Evolutionary conservation across 2,329 filamentous ascomycete genomes (phyloP).

Genomic region (Trichoderma sp.): DNA sequence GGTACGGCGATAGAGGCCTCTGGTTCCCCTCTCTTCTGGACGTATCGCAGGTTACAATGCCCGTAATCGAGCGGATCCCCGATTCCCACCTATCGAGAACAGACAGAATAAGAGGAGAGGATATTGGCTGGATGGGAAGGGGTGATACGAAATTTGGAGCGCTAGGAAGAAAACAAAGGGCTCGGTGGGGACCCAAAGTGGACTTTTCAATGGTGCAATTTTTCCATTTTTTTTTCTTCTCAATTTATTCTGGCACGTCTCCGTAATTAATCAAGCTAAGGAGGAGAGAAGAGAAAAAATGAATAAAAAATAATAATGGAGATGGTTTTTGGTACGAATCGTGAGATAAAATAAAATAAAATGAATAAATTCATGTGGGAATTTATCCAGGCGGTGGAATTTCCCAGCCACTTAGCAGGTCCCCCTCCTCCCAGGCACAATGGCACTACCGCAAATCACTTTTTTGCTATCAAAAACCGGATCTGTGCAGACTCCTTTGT

Average conservation of each 20-base stretch:
- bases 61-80: constrained; percentile 6
- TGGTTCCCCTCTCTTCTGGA: not conserved
- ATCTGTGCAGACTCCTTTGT: constrained; percentile 13
- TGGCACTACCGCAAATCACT: constrained; percentile 8
- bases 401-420: not conserved
- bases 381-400: not conserved
- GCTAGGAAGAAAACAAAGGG: constrained; percentile 8
- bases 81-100: constrained; percentile 8
- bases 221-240: not conserved
- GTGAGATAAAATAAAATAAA: constrained; percentile 1
- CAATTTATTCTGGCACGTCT: not conserved
- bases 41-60: not conserved
- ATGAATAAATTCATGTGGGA: not conserved
- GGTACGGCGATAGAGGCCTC: not conserved
- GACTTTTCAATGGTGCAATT: not conserved
- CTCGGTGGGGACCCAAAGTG: constrained; percentile 11
- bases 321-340: not conserved
- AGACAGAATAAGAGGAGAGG: not conserved
- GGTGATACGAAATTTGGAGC: constrained; percentile 10
- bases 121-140: not conserved
- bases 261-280: constrained; percentile 3
- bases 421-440: constrained; percentile 13
- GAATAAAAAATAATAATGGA: not conserved
- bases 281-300: not conserved
- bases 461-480: not conserved